Evolutionary conservation across 352 stramenopile species (phyloP).

Genomic region (Pythium aquatile): DNA sequence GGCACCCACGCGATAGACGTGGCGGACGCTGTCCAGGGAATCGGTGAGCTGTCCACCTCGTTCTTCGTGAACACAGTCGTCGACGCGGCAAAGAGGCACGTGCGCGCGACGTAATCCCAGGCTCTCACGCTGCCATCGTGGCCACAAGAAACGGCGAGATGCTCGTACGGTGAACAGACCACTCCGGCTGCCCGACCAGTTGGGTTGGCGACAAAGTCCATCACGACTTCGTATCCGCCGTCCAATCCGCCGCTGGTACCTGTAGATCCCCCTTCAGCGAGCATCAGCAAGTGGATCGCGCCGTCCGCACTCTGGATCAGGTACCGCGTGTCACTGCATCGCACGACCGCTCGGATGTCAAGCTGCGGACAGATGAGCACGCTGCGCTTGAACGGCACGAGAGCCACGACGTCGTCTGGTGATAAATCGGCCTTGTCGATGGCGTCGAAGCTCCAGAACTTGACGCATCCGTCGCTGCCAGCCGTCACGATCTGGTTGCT

Average conservation of each 20-base stretch:
- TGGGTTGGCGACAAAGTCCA: slow-evolving; percentile 62
- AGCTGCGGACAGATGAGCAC: slow-evolving; percentile 52
- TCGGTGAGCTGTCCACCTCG: slow-evolving; percentile 16
- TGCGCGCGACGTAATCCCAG: slow-evolving; percentile 85
- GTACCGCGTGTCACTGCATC: slow-evolving; percentile 39
- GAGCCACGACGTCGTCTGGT: slow-evolving; percentile 73
- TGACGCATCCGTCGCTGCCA: slow-evolving; percentile 83
- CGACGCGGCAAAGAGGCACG: slow-evolving; percentile 35
- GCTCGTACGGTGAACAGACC: slow-evolving; percentile 80
- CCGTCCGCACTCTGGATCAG: slow-evolving; percentile 64
- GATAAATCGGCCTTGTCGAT: slow-evolving; percentile 88
- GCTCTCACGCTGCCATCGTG: slow-evolving; percentile 83
- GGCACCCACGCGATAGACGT: slow-evolving; percentile 79
- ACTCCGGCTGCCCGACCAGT: slow-evolving; percentile 73
- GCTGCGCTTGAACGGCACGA: slow-evolving; percentile 65
- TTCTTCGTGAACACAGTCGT: slow-evolving; percentile 20
- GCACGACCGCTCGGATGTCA: slow-evolving; percentile 70
- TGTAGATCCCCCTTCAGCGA: slow-evolving; percentile 19
- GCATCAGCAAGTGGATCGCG: slow-evolving; percentile 46
- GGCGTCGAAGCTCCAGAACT: slow-evolving; percentile 86
- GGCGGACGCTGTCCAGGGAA: slow-evolving; percentile 42
- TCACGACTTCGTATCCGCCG: slow-evolving; percentile 33
- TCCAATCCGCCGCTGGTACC: slow-evolving; percentile 25
- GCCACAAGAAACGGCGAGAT: slow-evolving; percentile 80
- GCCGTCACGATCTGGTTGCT: slow-evolving; percentile 58